These are phyloP conservation scores for Obelidium mucronatum DNA, from an alignment of 192 early-diverging fungal species.

Conservation along the genomic window DNA sequence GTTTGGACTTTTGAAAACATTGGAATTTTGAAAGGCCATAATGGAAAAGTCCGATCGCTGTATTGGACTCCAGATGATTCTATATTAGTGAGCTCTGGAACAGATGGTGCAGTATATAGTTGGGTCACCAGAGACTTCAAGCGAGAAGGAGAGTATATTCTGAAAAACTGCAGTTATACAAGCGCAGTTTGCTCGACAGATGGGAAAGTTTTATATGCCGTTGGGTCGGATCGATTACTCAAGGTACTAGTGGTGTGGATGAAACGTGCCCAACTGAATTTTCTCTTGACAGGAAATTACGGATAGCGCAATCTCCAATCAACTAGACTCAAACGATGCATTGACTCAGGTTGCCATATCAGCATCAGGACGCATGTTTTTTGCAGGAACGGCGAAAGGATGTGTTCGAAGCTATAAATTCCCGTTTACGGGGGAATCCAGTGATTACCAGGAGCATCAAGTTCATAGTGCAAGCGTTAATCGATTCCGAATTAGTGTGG, in stretches of 20 bases:
- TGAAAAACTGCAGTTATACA: slow-evolving; percentile 58
- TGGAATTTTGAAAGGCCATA: slow-evolving; percentile 63
- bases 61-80: slow-evolving; percentile 62
- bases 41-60: slow-evolving; percentile 59
- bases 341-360: slow-evolving; percentile 62
- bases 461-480: slow-evolving; percentile 57
- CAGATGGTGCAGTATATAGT: slow-evolving; percentile 66
- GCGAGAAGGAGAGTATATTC: slow-evolving; percentile 62
- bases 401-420: slow-evolving; percentile 53
- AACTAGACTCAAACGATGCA: slow-evolving; percentile 49
- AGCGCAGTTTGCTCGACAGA: slow-evolving; percentile 51
- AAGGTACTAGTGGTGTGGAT: slow-evolving; percentile 50
- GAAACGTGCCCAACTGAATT: too few species aligned
- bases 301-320: slow-evolving; percentile 56
- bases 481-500: slow-evolving; percentile 51
- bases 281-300: slow-evolving; percentile 55
- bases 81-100: slow-evolving; percentile 56
- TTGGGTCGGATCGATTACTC: slow-evolving; percentile 60
- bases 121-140: slow-evolving; percentile 58
- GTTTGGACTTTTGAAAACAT: slow-evolving; percentile 65
- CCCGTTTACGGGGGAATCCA: slow-evolving; percentile 54
- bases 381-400: slow-evolving; percentile 61
- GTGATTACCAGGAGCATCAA: slow-evolving; percentile 60
- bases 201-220: slow-evolving; percentile 57
- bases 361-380: slow-evolving; percentile 61